These are phyloP conservation scores for Flammula alnicola DNA, from an alignment of 1,284 basidiomycete genomes.

Conservation along the genomic window DNA sequence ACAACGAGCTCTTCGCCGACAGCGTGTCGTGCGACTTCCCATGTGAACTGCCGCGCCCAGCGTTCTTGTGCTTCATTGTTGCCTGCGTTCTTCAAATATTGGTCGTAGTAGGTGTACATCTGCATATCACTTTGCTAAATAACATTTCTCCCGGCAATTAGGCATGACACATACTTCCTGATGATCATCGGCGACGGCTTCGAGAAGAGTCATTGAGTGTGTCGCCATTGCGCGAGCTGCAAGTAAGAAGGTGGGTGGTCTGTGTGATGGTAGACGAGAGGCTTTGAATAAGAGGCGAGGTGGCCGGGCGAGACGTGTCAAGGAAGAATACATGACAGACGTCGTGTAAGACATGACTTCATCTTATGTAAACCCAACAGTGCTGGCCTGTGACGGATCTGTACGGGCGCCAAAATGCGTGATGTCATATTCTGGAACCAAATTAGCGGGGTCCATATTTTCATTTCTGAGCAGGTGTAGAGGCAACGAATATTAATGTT, in stretches of 20 bases:
- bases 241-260: not conserved
- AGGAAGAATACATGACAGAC: not conserved
- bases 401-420: too few relatives aligned
- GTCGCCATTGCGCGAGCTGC: slow-evolving; percentile 19
- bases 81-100: slow-evolving; percentile 49
- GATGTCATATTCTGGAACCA: too few relatives aligned
- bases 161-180: slow-evolving; percentile 24
- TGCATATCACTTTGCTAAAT: slow-evolving; percentile 11
- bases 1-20: slow-evolving; percentile 71
- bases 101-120: slow-evolving; percentile 54
- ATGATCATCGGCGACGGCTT: slow-evolving; percentile 30
- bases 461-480: too few relatives aligned
- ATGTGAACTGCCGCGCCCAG: slow-evolving; percentile 60
- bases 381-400: too few relatives aligned
- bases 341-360: not conserved
- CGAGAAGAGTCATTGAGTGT: slow-evolving; percentile 15
- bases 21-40: slow-evolving; percentile 67
- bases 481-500: too few relatives aligned
- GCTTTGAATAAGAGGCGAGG: not conserved
- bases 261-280: too few relatives aligned
- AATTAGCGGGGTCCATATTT: too few relatives aligned
- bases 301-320: not conserved
- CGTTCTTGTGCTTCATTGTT: slow-evolving; percentile 54
- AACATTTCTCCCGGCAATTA: not conserved
- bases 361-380: too few relatives aligned